Evolutionary conservation across 2,329 filamentous ascomycete genomes (phyloP).

Genomic region (Aspergillus thermomutatus): DNA sequence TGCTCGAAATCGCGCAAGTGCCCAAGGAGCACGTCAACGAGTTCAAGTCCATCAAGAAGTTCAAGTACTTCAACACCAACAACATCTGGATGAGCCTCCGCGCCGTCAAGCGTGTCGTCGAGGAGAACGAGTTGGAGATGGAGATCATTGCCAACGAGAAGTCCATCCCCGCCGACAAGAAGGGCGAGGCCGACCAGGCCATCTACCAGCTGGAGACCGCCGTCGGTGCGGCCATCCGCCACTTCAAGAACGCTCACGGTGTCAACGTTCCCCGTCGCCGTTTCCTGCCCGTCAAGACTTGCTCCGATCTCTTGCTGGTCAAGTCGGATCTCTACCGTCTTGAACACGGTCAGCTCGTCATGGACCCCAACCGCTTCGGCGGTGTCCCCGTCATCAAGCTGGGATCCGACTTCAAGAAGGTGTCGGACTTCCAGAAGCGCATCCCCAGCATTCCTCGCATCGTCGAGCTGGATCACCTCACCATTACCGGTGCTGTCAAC

Average conservation of each 20-base stretch:
- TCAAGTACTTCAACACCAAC: slow-evolving; percentile 99
- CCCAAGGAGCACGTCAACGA: slow-evolving; percentile 99
- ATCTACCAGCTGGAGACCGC: slow-evolving; percentile 98
- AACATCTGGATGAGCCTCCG: slow-evolving; percentile 99
- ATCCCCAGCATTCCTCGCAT: slow-evolving; percentile 51
- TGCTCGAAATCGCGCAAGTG: slow-evolving; percentile 97
- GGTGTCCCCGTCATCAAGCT: slow-evolving; percentile 98
- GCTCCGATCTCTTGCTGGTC: slow-evolving; percentile 98
- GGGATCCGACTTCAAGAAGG: slow-evolving; percentile 99
- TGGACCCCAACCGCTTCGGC: slow-evolving; percentile 94
- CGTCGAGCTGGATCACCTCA: slow-evolving; percentile 67
- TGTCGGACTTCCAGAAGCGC: slow-evolving; percentile 66
- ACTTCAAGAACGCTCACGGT: slow-evolving; percentile 98
- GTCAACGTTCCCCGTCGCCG: slow-evolving; percentile 97
- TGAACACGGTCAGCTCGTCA: slow-evolving; percentile 96
- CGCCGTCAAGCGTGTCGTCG: slow-evolving; percentile 96
- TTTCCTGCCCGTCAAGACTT: slow-evolving; percentile 99
- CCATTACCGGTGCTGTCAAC: slow-evolving; percentile 96
- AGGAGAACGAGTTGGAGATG: slow-evolving; percentile 98
- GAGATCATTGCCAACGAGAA: slow-evolving; percentile 99
- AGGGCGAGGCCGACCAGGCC: slow-evolving; percentile 96
- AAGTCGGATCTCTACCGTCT: slow-evolving; percentile 99
- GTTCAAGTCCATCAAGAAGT: slow-evolving; percentile 99
- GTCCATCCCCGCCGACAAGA: slow-evolving; percentile 97
- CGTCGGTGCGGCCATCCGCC: slow-evolving; percentile 95